Evolutionary conservation across 352 stramenopile genomes (phyloP), one percentile per base, ranked within the genome.

Genomic region (Aphanomyces astaci): DNA sequence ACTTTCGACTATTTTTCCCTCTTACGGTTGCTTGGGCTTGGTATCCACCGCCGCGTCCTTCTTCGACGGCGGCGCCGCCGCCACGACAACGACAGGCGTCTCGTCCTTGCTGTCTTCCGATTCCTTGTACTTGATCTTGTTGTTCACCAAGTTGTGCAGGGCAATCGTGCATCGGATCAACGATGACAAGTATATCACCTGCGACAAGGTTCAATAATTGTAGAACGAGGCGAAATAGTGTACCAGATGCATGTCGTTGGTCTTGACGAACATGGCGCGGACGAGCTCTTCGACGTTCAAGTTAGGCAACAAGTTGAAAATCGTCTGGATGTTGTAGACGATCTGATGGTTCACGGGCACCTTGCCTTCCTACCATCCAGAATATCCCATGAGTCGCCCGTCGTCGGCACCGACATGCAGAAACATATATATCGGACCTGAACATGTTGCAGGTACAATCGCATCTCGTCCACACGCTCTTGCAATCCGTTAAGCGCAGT

Each of bases 281-380:
- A 99, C 94, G 63, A 99, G 88, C 74, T 97, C 91, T 67, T 98
- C 91, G 30, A 98, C 88, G 80, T 99, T 99, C 28, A 99, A 78
- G 79, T 99, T 99, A 27, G 97, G 97, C 67, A 99, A 78, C 45
- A 99, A 76, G 77, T 99, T 99, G 75, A 99, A 97, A 74, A 99
- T 99, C n/a, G 94, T 98, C 84, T 99, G 97, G 86, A 99, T 96
- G 82, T 99, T 99, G 86, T 98, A 98, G 68, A 99, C 89, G 82
- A 99, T 99, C 71, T 92, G 77, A 72, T 96, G 95, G 73, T 90
- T 90, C 30, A 88, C 69, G 22, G 79, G 82, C 10, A 92, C 54
- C 46, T 78, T 74, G 17, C 78, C 80, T 25, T 72, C 60, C 2
- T 59, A 2, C 9, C 51, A 32, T n/a, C 25, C 5, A 32, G 5